Percentiles rank a stretch among this genome's conserved stretches.
Evolutionary conservation across 768 basidiomycete genomes (phyloP).

Genomic region (Suillus tomentosus): DNA sequence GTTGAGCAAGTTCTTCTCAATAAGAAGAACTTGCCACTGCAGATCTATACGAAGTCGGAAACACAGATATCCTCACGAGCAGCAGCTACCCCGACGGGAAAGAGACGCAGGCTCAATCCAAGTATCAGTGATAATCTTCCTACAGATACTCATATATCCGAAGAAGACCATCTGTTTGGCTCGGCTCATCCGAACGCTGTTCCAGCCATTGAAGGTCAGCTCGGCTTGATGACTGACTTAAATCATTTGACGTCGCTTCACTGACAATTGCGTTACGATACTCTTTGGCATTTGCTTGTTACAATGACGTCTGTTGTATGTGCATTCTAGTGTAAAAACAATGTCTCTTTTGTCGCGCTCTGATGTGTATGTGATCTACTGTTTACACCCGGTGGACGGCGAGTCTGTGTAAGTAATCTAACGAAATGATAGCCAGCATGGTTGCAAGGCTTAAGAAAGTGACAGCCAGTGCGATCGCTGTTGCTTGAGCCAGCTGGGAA

Average conservation of each 20-base stretch:
- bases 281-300: not conserved
- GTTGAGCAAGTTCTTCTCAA: not conserved
- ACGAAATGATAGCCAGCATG: not conserved
- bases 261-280: not conserved
- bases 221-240: not conserved
- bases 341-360: not conserved
- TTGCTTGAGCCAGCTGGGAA: conserved; percentile 2
- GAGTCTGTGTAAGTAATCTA: conserved; percentile 2
- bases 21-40: not conserved
- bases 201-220: conserved; percentile 1
- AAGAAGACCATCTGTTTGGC: not conserved
- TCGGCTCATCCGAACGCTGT: not conserved
- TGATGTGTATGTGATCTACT: not conserved
- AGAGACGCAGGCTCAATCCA: not conserved
- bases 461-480: not conserved
- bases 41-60: not conserved
- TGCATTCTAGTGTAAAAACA: not conserved
- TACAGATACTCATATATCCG: not conserved
- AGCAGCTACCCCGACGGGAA: not conserved
- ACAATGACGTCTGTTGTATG: not conserved
- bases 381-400: not conserved
- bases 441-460: not conserved
- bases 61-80: not conserved
- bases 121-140: not conserved
- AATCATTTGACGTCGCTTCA: not conserved